A percentile compares a stretch with the other conserved stretches of the same genome.
Evolutionary conservation across 805 yeast species (phyloP).

Genomic region (Ascoidea tarda): DNA sequence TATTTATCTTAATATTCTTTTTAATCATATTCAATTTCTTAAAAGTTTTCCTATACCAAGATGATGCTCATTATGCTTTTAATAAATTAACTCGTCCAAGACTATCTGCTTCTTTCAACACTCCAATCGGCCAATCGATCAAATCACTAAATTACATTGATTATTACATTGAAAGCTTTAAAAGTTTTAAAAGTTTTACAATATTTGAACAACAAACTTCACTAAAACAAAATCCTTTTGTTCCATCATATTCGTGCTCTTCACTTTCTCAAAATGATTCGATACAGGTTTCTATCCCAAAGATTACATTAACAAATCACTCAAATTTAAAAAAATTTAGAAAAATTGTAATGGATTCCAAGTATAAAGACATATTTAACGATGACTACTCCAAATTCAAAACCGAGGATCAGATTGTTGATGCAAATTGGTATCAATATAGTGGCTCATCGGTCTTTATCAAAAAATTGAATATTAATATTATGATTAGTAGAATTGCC

Average conservation of each 20-base stretch:
- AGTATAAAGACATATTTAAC: neutral
- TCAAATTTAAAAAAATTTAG: neutral
- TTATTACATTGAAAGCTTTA: neutral
- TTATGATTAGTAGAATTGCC: constrained; percentile 20
- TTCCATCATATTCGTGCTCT: neutral
- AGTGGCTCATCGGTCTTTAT: constrained; percentile 24
- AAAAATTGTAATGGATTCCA: neutral
- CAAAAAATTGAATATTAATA: constrained; percentile 23
- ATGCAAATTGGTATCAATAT: constrained; percentile 17
- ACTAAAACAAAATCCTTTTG: neutral
- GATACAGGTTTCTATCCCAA: neutral
- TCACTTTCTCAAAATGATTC: neutral
- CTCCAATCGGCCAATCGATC: neutral
- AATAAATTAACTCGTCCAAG: no score
- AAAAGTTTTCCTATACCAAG: no score
- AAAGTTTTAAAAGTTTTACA: neutral
- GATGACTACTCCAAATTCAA: neutral
- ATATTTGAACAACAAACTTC: neutral
- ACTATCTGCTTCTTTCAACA: no score
- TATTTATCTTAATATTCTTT: no score
- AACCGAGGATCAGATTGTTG: neutral
- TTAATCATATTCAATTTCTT: no score
- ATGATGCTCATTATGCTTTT: no score
- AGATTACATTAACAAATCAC: no score
- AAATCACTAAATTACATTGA: neutral